These are phyloP conservation scores for Pyrus bretschneideri DNA, from an alignment of 306 rosid species.

Conservation along the genomic window DNA sequence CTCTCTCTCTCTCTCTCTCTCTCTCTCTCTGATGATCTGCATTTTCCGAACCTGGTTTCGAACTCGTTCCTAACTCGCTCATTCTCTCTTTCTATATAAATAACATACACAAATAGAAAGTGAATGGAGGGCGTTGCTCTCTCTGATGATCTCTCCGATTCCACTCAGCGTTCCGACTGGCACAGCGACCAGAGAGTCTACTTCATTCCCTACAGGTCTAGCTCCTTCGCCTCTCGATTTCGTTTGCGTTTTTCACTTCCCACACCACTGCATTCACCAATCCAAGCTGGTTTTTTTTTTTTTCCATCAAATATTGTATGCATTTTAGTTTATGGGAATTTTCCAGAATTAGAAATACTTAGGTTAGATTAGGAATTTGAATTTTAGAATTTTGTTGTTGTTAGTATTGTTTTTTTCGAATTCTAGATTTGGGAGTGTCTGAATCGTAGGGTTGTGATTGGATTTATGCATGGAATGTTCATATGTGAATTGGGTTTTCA, in stretches of 20 bases:
- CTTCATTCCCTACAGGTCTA: constrained; percentile 88
- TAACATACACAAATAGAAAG: not conserved
- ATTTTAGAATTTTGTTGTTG: not conserved
- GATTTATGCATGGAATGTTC: not conserved
- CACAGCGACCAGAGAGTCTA: constrained; percentile 68
- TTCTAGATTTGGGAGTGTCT: constrained; percentile 39
- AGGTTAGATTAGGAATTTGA: not conserved
- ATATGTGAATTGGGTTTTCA: constrained; percentile 35
- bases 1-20: constrained; percentile 1
- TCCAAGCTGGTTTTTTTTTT: not conserved
- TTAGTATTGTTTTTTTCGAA: not conserved
- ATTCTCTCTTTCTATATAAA: not conserved
- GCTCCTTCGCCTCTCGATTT: not conserved
- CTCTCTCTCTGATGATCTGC: constrained; percentile 36
- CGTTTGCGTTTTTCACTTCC: not conserved
- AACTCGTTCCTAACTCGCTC: constrained; percentile 12
- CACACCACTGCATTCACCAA: not conserved
- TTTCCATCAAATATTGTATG: not conserved
- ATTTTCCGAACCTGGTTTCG: constrained; percentile 19
- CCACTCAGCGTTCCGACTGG: constrained; percentile 38
- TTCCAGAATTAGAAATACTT: not conserved
- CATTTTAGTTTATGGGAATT: not conserved
- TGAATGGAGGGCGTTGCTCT: constrained; percentile 17
- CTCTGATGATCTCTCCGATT: constrained; percentile 60
- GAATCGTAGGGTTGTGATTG: constrained; percentile 18